Evolutionary conservation across 352 stramenopile species (phyloP).

Genomic region (Phytophthora sansomeana): DNA sequence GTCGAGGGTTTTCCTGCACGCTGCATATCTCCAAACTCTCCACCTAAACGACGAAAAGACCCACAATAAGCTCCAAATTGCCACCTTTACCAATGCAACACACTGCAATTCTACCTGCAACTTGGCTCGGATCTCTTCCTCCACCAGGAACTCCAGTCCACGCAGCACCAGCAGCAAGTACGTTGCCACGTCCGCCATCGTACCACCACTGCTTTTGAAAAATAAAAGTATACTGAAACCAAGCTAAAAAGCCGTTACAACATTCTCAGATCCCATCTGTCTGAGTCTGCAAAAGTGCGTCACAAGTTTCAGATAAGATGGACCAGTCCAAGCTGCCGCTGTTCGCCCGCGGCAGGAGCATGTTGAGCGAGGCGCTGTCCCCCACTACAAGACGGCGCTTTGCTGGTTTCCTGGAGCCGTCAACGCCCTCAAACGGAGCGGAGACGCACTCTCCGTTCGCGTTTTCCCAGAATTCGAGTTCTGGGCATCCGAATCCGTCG

Average conservation of each 20-base stretch:
- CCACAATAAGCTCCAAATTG: neutral
- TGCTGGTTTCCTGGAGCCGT: constrained; percentile 52
- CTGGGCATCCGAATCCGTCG: neutral
- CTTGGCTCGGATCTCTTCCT: constrained; percentile 75
- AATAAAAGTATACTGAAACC: constrained; percentile 26
- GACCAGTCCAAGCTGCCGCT: constrained; percentile 38
- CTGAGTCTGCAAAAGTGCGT: constrained; percentile 13
- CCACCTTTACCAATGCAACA: neutral
- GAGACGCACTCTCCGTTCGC: constrained; percentile 19
- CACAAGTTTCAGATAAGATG: constrained; percentile 4
- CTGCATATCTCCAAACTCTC: constrained; percentile 72
- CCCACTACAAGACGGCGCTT: constrained; percentile 57
- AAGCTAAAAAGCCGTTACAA: constrained; percentile 32
- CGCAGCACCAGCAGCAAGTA: constrained; percentile 85
- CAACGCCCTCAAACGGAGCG: constrained; percentile 6
- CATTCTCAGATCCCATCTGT: constrained; percentile 11
- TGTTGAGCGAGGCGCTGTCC: constrained; percentile 69
- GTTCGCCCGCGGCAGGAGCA: constrained; percentile 43
- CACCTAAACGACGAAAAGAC: constrained; percentile 44
- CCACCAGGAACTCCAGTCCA: constrained; percentile 73
- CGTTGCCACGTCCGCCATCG: constrained; percentile 28
- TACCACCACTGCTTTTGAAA: constrained; percentile 19
- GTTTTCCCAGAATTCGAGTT: constrained; percentile 21
- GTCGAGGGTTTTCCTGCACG: constrained; percentile 59
- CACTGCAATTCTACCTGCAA: constrained; percentile 46